Percentiles rank a stretch among this genome's conserved stretches.
Conservation (phyloP, 768 basidiomycete genomes). For the Psilocybe cyanescens region DNA sequence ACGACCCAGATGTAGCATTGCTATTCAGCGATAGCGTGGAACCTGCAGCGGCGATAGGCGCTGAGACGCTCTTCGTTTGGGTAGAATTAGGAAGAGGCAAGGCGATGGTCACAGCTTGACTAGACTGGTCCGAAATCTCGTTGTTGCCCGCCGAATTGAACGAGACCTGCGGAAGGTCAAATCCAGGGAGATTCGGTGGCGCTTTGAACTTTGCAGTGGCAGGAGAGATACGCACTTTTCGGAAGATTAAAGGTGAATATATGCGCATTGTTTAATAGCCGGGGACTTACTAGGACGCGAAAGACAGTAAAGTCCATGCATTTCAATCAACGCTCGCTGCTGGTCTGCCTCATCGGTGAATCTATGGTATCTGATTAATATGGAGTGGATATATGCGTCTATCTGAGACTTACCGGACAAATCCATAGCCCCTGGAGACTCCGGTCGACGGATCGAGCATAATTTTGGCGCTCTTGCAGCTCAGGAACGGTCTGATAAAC, state of each 20-base stretch:
- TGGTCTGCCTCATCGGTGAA: conserved; percentile 91
- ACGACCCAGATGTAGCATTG: conserved; percentile 46
- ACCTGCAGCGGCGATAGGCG: conserved; percentile 60
- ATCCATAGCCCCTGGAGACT: conserved; percentile 89
- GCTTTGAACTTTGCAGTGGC: conserved; percentile 88
- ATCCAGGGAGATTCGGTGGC: conserved; percentile 42
- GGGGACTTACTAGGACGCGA: conserved; percentile 78
- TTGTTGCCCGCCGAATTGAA: conserved; percentile 36
- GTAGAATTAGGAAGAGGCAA: conserved; percentile 48
- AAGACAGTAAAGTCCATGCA: conserved; percentile 89
- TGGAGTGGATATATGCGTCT: conserved; percentile 12
- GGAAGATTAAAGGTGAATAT: conserved; percentile 28
- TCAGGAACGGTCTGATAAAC: conserved; percentile 86
- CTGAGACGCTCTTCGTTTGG: conserved; percentile 69
- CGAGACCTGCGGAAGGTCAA: conserved; percentile 51
- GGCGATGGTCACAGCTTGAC: conserved; percentile 48
- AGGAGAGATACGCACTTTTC: conserved; percentile 85
- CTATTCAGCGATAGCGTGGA: conserved; percentile 40
- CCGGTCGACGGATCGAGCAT: conserved; percentile 93
- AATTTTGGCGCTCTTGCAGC: conserved; percentile 95
- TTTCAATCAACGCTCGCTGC: conserved; percentile 87
- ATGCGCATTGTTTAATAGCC: conserved; percentile 23
- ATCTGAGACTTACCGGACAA: conserved; percentile 68
- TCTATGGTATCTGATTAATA: conserved; percentile 39
- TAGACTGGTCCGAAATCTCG: conserved; percentile 33